Percentiles rank a stretch among this genome's conserved stretches.
phyloP scores from a whole-genome alignment of 2,329 filamentous ascomycete species.

The Beauveria sp. region DNA sequence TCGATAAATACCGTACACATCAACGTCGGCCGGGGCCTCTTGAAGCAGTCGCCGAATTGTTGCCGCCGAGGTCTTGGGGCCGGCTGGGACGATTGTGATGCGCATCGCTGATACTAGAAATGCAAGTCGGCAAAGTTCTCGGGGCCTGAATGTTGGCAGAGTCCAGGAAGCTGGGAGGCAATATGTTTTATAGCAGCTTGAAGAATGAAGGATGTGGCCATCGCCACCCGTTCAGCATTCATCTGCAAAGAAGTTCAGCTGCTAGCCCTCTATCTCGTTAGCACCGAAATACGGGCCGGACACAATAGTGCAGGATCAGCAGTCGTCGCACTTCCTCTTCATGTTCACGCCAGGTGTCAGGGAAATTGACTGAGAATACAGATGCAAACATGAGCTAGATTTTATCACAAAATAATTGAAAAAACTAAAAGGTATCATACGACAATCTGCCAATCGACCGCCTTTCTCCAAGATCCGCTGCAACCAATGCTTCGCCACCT shows the following conservation, averaged over 20 bases:
- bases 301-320: not conserved
- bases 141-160: not conserved
- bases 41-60: constrained; percentile 20
- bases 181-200: not conserved
- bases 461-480: not conserved
- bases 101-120: constrained; percentile 13
- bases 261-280: not conserved
- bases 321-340: not conserved
- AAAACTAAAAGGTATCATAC: not conserved
- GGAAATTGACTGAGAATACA: not conserved
- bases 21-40: constrained; percentile 7
- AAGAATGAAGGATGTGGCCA: not conserved
- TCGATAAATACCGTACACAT: constrained; percentile 17
- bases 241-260: not conserved
- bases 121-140: no score
- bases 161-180: not conserved
- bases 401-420: not conserved
- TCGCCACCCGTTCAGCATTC: not conserved
- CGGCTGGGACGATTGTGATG: constrained; percentile 20
- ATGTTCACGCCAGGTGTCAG: not conserved
- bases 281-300: not conserved
- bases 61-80: constrained; percentile 18
- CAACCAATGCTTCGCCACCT: not conserved
- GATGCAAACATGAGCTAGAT: not conserved
- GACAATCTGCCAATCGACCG: not conserved